A percentile compares a stretch with the other conserved stretches of the same genome.
Conservation (phyloP, 179 eudicot species). For the Vitellaria paradoxa region DNA sequence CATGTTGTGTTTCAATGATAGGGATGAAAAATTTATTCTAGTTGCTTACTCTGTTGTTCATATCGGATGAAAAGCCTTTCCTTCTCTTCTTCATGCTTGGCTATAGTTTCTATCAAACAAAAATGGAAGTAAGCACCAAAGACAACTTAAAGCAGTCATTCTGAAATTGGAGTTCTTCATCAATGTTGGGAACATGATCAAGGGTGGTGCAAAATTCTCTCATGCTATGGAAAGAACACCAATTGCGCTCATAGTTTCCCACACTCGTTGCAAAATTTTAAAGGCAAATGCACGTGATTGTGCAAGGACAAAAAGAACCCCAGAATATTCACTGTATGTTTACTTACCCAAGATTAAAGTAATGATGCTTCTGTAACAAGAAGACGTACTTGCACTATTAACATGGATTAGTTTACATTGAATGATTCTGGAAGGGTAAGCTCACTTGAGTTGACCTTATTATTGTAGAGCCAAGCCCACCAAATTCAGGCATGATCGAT, state of each 20-base stretch:
- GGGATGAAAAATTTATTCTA: neutral
- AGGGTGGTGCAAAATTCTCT: neutral
- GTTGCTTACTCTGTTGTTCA: slow-evolving; percentile 75
- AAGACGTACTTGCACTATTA: too few relatives aligned
- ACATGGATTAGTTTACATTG: neutral
- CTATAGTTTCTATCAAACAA: slow-evolving; percentile 43
- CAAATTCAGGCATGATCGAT: neutral
- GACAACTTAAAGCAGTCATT: neutral
- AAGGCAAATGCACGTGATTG: neutral
- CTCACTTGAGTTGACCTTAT: neutral
- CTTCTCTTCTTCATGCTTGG: slow-evolving; percentile 88
- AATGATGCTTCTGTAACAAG: too few relatives aligned
- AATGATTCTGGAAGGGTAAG: too few relatives aligned
- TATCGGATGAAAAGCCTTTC: slow-evolving; percentile 69
- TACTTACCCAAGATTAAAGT: neutral
- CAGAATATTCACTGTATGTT: neutral
- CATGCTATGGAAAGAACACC: neutral
- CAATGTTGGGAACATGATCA: too few relatives aligned
- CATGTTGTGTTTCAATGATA: slow-evolving; percentile 3
- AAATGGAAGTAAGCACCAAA: neutral
- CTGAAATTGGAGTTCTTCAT: neutral
- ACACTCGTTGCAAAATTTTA: neutral
- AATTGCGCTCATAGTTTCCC: neutral
- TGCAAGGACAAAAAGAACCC: neutral
- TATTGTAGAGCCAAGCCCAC: neutral